Conservation (phyloP, 495 filamentous ascomycete species). For the Aspergillus sclerotioniger region DNA sequence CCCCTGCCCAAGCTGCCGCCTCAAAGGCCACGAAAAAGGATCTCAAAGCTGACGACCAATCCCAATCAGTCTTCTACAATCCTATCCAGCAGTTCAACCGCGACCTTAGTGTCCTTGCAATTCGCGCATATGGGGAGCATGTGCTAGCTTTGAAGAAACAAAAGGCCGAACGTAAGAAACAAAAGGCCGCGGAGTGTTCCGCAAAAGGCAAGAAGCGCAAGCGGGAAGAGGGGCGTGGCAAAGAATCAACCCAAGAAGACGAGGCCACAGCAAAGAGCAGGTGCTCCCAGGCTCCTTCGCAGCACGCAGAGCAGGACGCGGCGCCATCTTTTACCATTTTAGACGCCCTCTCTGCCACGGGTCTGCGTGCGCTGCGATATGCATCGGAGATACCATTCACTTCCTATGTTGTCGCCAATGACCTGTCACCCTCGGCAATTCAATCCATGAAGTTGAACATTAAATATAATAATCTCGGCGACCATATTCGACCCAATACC, state of each 20-base stretch:
- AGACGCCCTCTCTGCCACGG: constrained; percentile 92
- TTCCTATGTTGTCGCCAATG: constrained; percentile 84
- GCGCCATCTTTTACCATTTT: constrained; percentile 68
- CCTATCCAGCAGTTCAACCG: constrained; percentile 98
- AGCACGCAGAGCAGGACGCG: constrained; percentile 14
- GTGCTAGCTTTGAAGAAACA: constrained; percentile 43
- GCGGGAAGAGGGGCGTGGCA: constrained; percentile 29
- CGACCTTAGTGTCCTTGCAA: constrained; percentile 87
- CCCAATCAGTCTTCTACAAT: constrained; percentile 93
- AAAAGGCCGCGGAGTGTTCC: constrained; percentile 40
- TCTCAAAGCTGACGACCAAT: constrained; percentile 47
- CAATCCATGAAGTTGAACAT: constrained; percentile 80
- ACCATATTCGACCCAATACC: constrained; percentile 67
- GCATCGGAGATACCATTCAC: constrained; percentile 82
- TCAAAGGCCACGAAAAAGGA: constrained; percentile 42
- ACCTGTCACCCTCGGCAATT: constrained; percentile 74
- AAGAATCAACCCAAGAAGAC: constrained; percentile 15
- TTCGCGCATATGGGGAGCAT: constrained; percentile 78
- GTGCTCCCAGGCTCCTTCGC: background rate
- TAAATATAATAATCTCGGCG: constrained; percentile 69
- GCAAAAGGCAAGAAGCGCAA: constrained; percentile 53
- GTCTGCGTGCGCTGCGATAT: constrained; percentile 88
- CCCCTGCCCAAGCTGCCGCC: constrained; percentile 45
- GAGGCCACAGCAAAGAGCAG: background rate
- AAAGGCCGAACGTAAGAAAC: constrained; percentile 36